Base-by-base conservation (phyloP, 495 filamentous ascomycete species). In the Friedmanniomyces endolithicus region DNA sequence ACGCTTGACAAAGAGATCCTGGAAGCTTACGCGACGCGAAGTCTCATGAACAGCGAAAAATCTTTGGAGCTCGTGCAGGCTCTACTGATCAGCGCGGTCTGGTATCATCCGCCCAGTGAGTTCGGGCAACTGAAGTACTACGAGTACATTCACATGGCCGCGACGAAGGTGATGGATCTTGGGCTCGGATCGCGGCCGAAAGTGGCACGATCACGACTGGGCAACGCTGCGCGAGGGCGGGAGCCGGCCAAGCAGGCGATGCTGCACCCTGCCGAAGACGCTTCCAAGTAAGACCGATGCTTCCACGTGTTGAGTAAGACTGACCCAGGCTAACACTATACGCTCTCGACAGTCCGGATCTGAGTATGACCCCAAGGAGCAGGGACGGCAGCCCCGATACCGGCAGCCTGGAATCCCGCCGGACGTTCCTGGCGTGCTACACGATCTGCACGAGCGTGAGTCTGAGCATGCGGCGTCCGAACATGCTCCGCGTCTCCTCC, bases 121-220 rank as follows among this genome's bases (percentile, higher is more conserved):
- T 72, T 69, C 29, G 62, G 70, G 46, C 72, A 73, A 52, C 56
- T 77, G 56, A 75, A 78, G 50, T 71, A 73, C 50, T 78, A 77
- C 60, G 71, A 79, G 61, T 77, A 76, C 52, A 72, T 74, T 3
- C 74, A 78, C 43, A 76, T 79, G 56, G 75, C 75, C 12, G 70
- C 71, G 19, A 74, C 71, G 3, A 79, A 78, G 75, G 75, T 73
- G 0, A 55, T 78, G 56, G 75, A 78, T 53, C 73, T 79, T 35
- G 75, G 75, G 0, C 64, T 77, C 19, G 51, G 59, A 16, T 53
- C 46, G 14, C 27, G 52, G 17, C 53, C 49, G 0, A 49, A 45
- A 8, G 12, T n/a, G 20, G 20, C 43, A 34, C 56, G 56, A 1
- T 33, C 22, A 17, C 55, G 34, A 6, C 46, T 57, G 16, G 55